phyloP scores from a whole-genome alignment of 441 rosid genomes.

The Jatropha multifida region DNA sequence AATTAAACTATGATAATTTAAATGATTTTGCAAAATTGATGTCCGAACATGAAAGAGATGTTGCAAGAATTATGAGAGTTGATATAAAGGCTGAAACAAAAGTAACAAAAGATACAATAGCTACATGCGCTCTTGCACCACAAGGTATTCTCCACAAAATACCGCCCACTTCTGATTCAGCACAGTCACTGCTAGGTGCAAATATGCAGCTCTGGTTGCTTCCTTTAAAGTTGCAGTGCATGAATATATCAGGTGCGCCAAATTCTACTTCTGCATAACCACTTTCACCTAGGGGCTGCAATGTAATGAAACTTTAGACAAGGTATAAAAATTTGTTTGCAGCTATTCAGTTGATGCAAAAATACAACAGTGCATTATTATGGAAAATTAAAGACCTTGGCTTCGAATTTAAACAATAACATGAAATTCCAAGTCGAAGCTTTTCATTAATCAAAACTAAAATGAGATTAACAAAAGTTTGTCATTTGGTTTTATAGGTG shows the following conservation, averaged over 20 bases:
- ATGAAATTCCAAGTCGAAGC: not conserved
- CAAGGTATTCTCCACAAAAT: conserved; percentile 70
- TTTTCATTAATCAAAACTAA: not conserved
- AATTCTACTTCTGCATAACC: conserved; percentile 66
- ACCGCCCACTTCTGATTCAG: conserved; percentile 19
- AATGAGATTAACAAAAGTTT: not conserved
- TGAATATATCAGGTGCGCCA: conserved; percentile 61
- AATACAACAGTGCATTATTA: not conserved
- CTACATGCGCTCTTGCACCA: conserved; percentile 47
- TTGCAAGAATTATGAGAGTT: conserved; percentile 22
- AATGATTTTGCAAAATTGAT: not conserved
- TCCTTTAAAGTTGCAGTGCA: conserved; percentile 40
- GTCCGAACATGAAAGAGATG: conserved; percentile 21
- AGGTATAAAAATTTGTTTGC: not conserved
- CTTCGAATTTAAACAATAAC: not conserved
- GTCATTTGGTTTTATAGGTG: not conserved
- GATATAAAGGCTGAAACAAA: conserved; percentile 19
- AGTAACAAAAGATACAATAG: conserved; percentile 18
- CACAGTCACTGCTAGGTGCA: conserved; percentile 26
- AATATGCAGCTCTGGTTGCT: conserved; percentile 39
- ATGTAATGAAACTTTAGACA: conserved; percentile 4
- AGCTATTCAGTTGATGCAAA: not conserved
- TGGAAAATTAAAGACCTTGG: not conserved
- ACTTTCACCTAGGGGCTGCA: conserved; percentile 59
- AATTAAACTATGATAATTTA: conserved; percentile 4